Percentiles rank a stretch among this genome's conserved stretches.
Evolutionary conservation across 2,329 filamentous ascomycete genomes (phyloP).

Genomic region (Ophioceras dolichostomum): DNA sequence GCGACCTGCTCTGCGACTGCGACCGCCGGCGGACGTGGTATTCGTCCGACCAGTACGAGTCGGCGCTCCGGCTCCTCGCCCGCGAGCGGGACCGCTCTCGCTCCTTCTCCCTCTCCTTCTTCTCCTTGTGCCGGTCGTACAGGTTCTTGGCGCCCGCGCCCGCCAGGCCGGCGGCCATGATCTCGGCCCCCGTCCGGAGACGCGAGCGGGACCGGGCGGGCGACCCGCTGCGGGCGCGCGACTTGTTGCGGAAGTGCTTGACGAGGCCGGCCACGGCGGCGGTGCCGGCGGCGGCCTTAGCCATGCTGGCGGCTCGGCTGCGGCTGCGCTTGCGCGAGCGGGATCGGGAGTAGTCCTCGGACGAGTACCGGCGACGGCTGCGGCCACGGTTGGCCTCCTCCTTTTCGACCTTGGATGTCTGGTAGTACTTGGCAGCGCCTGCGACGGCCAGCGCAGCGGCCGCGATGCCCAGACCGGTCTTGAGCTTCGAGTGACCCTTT

Average conservation of each 20-base stretch:
- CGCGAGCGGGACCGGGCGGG: slow-evolving; percentile 29
- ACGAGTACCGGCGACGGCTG: slow-evolving; percentile 30
- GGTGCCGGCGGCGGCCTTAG: slow-evolving; percentile 46
- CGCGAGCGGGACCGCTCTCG: slow-evolving; percentile 10
- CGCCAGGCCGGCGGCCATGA: slow-evolving; percentile 46
- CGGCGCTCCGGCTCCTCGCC: slow-evolving; percentile 19
- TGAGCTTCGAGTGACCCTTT: slow-evolving; percentile 31
- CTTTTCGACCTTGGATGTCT: slow-evolving; percentile 46
- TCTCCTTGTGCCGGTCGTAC: slow-evolving; percentile 48
- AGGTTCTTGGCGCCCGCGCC: slow-evolving; percentile 49
- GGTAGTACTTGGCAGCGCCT: slow-evolving; percentile 52
- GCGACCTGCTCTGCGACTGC: slow-evolving; percentile 15
- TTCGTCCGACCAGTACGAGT: slow-evolving; percentile 6
- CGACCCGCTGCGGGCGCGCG: slow-evolving; percentile 24
- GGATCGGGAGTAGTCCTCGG: slow-evolving; percentile 22
- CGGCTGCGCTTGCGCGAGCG: slow-evolving; percentile 28
- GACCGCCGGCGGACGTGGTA: slow-evolving; percentile 20
- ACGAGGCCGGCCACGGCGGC: slow-evolving; percentile 45
- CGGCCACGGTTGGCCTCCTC: slow-evolving; percentile 46
- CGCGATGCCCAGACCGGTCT: slow-evolving; percentile 50
- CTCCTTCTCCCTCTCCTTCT: slow-evolving; percentile 34
- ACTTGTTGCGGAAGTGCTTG: slow-evolving; percentile 44
- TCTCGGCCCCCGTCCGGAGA: slow-evolving; percentile 43
- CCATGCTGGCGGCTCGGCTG: slow-evolving; percentile 32
- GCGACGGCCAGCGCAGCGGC: slow-evolving; percentile 52